Evolutionary conservation across 2,329 filamentous ascomycete species (phyloP).

Genomic region (Colletotrichum euphorbiae): DNA sequence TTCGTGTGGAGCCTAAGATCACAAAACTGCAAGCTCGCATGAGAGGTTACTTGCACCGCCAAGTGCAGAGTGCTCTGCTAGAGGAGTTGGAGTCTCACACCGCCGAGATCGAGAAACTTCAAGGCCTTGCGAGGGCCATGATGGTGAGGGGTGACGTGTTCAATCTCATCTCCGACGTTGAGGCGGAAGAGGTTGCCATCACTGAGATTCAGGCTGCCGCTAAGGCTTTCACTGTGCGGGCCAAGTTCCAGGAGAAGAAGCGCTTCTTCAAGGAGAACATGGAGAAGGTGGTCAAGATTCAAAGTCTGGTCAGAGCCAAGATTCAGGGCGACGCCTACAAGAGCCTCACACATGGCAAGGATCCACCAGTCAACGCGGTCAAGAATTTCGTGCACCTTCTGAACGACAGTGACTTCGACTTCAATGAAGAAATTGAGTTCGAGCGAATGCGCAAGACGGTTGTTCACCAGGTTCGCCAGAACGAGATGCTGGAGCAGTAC

Average conservation of each 20-base stretch:
- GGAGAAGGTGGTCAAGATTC: slow-evolving; percentile 98
- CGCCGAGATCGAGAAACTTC: slow-evolving; percentile 75
- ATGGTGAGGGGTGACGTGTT: slow-evolving; percentile 80
- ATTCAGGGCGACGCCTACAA: slow-evolving; percentile 99
- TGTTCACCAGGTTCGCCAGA: slow-evolving; percentile 95
- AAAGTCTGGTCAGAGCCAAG: slow-evolving; percentile 94
- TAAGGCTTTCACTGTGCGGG: slow-evolving; percentile 79
- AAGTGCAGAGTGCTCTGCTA: slow-evolving; percentile 71
- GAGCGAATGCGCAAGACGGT: slow-evolving; percentile 95
- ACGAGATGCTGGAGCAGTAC: slow-evolving; percentile 97
- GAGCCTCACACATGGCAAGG: slow-evolving; percentile 94
- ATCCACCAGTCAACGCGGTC: slow-evolving; percentile 94
- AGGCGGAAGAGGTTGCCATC: slow-evolving; percentile 84
- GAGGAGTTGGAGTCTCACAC: slow-evolving; percentile 77
- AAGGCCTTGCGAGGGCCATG: slow-evolving; percentile 83
- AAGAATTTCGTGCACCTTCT: slow-evolving; percentile 98
- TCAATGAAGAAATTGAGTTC: slow-evolving; percentile 98
- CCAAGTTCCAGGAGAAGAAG: slow-evolving; percentile 84
- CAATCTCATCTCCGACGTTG: slow-evolving; percentile 78
- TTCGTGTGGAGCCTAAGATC: slow-evolving; percentile 67
- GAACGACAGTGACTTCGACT: slow-evolving; percentile 98
- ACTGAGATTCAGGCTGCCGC: slow-evolving; percentile 79
- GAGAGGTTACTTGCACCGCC: slow-evolving; percentile 74
- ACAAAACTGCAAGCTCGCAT: slow-evolving; percentile 74
- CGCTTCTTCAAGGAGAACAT: slow-evolving; percentile 95